phyloP scores from a whole-genome alignment of 305 asterid genomes.

The Galium porrigens region DNA sequence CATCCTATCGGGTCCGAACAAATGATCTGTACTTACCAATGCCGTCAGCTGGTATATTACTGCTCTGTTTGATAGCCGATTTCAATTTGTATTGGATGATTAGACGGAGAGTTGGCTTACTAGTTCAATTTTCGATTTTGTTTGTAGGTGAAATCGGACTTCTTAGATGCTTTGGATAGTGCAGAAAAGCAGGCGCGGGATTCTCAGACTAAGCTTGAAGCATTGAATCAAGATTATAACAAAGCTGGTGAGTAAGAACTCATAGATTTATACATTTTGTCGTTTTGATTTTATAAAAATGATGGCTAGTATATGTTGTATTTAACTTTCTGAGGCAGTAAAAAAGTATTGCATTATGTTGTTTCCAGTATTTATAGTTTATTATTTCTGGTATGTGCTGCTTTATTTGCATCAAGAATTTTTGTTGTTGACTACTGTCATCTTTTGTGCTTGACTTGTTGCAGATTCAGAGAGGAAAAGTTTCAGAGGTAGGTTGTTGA shows the following conservation, averaged over 20 bases:
- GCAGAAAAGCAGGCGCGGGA: slow-evolving; percentile 80
- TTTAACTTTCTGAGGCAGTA: neutral
- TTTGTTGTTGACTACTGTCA: slow-evolving; percentile 12
- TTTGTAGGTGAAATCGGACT: slow-evolving; percentile 75
- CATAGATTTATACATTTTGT: neutral
- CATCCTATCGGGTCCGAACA: slow-evolving; percentile 52
- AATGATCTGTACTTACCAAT: slow-evolving; percentile 87
- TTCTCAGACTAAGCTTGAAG: slow-evolving; percentile 50
- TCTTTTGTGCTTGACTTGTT: slow-evolving; percentile 14
- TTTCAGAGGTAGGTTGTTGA: slow-evolving; percentile 43
- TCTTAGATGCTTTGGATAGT: slow-evolving; percentile 75
- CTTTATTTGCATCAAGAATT: neutral
- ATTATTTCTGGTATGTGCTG: neutral
- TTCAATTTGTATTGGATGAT: neutral
- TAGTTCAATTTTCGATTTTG: slow-evolving; percentile 13
- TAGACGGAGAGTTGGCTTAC: slow-evolving; percentile 2
- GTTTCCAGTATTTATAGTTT: neutral
- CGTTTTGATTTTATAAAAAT: neutral
- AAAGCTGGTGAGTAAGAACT: slow-evolving; percentile 44
- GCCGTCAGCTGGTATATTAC: slow-evolving; percentile 78
- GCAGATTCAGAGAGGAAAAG: slow-evolving; percentile 71
- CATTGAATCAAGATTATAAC: slow-evolving; percentile 37
- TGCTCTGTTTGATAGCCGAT: neutral
- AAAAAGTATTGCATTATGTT: neutral
- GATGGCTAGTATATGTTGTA: neutral